Conservation (phyloP, 495 filamentous ascomycete genomes). For the Lasiosphaeriaceae sp. region DNA sequence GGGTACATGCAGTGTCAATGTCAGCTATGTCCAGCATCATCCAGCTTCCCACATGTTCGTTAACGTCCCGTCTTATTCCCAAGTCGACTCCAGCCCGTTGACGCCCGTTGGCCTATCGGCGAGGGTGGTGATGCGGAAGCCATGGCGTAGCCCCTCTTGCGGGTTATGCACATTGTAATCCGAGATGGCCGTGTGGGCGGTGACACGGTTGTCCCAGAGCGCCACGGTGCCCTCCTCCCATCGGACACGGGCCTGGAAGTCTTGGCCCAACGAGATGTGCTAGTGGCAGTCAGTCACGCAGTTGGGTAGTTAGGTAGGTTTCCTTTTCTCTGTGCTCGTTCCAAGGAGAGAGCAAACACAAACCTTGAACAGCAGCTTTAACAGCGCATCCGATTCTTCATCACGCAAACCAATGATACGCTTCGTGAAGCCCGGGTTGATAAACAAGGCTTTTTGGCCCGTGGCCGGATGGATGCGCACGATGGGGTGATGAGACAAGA, state of each 20-base stretch:
- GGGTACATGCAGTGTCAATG: no score
- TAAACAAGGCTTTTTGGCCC: constrained; percentile 73
- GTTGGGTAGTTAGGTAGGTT: no score
- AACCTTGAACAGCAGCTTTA: constrained; percentile 55
- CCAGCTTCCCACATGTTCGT: no score
- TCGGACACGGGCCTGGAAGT: constrained; percentile 66
- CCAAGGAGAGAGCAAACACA: not conserved
- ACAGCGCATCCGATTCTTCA: constrained; percentile 63
- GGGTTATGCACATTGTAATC: constrained; percentile 47
- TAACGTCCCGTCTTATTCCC: no score
- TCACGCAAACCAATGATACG: constrained; percentile 70
- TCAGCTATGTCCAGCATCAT: no score
- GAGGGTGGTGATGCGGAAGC: constrained; percentile 45
- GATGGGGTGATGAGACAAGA: constrained; percentile 65
- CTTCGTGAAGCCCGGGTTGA: constrained; percentile 79
- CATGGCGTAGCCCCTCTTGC: constrained; percentile 44
- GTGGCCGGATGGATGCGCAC: constrained; percentile 72
- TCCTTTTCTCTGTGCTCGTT: not conserved
- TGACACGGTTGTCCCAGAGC: constrained; percentile 72
- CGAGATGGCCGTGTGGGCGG: constrained; percentile 51
- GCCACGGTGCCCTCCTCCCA: constrained; percentile 69
- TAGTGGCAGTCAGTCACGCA: constrained; percentile 14
- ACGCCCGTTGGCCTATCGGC: constrained; percentile 44
- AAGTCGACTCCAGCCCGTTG: constrained; percentile 37
- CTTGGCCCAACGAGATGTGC: constrained; percentile 47